Conservation (phyloP, 176 grass and related monocot species). For the Musa troglodytarum region DNA sequence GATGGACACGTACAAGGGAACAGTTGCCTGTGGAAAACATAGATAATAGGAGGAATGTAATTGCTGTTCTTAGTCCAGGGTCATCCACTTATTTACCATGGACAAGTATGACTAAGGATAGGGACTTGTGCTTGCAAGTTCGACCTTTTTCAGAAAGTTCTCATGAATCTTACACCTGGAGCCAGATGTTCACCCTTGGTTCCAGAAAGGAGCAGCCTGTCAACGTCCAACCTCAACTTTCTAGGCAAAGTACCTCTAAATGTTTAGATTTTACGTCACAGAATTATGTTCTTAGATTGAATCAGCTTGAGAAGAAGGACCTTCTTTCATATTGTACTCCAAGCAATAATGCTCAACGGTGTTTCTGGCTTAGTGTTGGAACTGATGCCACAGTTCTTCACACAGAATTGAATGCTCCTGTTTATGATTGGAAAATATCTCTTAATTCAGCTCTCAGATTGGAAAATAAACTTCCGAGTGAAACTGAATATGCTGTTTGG, state of each 20-base stretch:
- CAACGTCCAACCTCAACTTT: conserved; percentile 54
- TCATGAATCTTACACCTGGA: conserved; percentile 61
- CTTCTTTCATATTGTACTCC: conserved; percentile 54
- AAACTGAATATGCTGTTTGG: conserved; percentile 94
- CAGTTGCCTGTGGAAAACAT: conserved; percentile 34
- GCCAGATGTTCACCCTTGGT: conserved; percentile 58
- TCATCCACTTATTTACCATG: conserved; percentile 71
- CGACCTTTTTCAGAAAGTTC: conserved; percentile 61
- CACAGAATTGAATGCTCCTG: conserved; percentile 77
- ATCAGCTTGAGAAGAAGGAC: conserved; percentile 91
- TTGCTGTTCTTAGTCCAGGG: conserved; percentile 63
- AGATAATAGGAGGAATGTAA: conserved; percentile 53
- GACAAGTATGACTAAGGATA: conserved; percentile 54
- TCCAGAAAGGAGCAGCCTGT: conserved; percentile 34
- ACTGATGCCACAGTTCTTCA: conserved; percentile 83
- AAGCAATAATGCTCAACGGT: conserved; percentile 36
- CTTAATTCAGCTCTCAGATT: conserved; percentile 83
- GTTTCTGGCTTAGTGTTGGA: conserved; percentile 85
- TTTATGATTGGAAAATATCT: conserved; percentile 89
- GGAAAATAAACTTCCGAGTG: conserved; percentile 91
- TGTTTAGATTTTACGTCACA: conserved; percentile 31
- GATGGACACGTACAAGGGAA: conserved; percentile 69
- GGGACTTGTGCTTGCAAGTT: conserved; percentile 80
- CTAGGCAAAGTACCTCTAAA: conserved; percentile 44
- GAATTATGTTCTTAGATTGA: conserved; percentile 60